Conservation (phyloP, 2,329 filamentous ascomycete species). For the Dichotomopilus funicola region DNA sequence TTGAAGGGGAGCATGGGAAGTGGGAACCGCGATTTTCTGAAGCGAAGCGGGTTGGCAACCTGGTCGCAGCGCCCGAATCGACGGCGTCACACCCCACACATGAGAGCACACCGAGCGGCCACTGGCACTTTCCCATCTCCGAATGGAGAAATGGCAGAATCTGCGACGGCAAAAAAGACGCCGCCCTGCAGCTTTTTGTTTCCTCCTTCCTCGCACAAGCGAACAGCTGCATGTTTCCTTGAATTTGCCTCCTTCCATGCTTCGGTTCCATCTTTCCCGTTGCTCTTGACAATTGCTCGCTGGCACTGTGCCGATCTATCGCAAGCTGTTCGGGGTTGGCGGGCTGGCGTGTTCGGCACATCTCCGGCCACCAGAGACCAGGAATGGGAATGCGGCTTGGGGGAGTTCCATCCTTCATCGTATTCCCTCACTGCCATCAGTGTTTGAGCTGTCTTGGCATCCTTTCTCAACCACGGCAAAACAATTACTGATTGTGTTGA, state of each 20-base stretch:
- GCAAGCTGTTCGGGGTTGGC: neutral
- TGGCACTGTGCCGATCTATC: neutral
- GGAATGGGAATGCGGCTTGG: too few species aligned
- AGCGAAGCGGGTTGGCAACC: too few species aligned
- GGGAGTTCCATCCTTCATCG: too few species aligned
- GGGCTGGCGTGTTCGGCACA: neutral
- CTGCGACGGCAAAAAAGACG: too few species aligned
- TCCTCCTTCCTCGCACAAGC: neutral
- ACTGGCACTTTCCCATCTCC: constrained; percentile 6
- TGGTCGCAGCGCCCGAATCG: neutral
- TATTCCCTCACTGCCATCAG: too few species aligned
- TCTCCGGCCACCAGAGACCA: neutral
- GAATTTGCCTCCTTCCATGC: neutral
- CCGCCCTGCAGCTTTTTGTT: constrained; percentile 1
- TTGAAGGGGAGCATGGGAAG: neutral
- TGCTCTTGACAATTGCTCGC: neutral
- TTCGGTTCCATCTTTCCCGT: neutral
- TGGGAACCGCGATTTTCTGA: too few species aligned
- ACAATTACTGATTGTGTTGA: neutral
- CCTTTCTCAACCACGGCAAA: too few species aligned
- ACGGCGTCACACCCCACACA: constrained; percentile 16
- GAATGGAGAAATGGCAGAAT: too few species aligned
- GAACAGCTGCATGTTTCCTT: neutral
- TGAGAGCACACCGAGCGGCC: neutral
- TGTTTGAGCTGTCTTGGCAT: too few species aligned